These are phyloP conservation scores for Crassisporium funariophilum DNA, from an alignment of 768 basidiomycete genomes.

Conservation along the genomic window DNA sequence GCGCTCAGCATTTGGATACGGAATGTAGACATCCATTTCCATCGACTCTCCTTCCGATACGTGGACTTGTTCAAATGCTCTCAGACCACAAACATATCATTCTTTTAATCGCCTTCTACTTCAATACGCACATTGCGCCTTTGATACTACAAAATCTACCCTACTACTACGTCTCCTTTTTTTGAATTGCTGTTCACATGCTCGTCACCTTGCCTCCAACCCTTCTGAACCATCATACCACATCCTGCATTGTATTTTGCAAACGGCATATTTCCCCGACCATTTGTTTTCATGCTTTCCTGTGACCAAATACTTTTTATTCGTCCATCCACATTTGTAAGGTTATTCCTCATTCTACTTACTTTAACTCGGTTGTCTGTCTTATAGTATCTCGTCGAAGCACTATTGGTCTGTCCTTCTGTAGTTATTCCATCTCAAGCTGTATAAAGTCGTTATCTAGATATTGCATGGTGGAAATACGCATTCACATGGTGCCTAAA, in stretches of 20 bases:
- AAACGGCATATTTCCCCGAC: conserved; percentile 59
- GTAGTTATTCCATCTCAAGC: conserved; percentile 64
- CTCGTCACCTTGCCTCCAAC: conserved; percentile 39
- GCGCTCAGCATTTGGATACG: conserved; percentile 71
- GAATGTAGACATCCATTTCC: conserved; percentile 59
- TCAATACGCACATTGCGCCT: conserved; percentile 18
- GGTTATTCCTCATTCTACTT: conserved; percentile 52
- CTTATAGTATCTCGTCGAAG: conserved; percentile 65
- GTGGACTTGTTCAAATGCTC: conserved; percentile 26
- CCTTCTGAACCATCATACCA: conserved; percentile 38
- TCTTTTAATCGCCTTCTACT: conserved; percentile 38
- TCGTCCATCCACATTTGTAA: conserved; percentile 55
- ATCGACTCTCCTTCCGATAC: conserved; percentile 21
- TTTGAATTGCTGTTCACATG: conserved; percentile 47
- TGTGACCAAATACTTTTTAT: conserved; percentile 44
- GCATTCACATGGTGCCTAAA: conserved; percentile 1
- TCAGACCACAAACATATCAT: conserved; percentile 37
- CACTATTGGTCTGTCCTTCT: conserved; percentile 69
- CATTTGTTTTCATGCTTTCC: conserved; percentile 56
- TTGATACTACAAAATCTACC: conserved; percentile 43
- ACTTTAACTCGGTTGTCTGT: conserved; percentile 63
- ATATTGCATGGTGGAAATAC: conserved; percentile 24
- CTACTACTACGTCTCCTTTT: conserved; percentile 38
- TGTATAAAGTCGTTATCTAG: conserved; percentile 60
- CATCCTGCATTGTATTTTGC: conserved; percentile 70